Conservation (phyloP, 495 filamentous ascomycete genomes). For the Cercophora sp. region DNA sequence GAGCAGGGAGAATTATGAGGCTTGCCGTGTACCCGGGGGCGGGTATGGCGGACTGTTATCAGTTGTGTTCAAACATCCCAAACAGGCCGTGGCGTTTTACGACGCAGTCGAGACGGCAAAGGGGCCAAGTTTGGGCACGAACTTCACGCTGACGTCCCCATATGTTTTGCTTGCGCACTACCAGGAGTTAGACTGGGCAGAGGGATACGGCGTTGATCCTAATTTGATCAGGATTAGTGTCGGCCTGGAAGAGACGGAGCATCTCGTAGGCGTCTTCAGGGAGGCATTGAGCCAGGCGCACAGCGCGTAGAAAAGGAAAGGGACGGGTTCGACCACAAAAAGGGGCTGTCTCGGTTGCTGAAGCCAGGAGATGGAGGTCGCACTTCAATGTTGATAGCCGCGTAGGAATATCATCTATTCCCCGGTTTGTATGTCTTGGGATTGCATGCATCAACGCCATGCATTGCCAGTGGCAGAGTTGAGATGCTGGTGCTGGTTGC, state of each 20-base stretch:
- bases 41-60: slow-evolving; percentile 91
- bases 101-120: slow-evolving; percentile 84
- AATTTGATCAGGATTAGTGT: slow-evolving; percentile 84
- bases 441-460: too few species aligned
- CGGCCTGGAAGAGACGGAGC: slow-evolving; percentile 73
- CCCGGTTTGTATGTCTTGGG: too few species aligned
- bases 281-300: slow-evolving; percentile 45
- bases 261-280: slow-evolving; percentile 51
- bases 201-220: slow-evolving; percentile 69
- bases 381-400: too few species aligned
- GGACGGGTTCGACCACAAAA: not conserved
- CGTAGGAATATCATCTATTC: too few species aligned
- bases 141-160: slow-evolving; percentile 87
- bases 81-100: slow-evolving; percentile 75
- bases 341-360: not conserved
- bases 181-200: slow-evolving; percentile 84
- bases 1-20: slow-evolving; percentile 70
- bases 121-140: slow-evolving; percentile 92
- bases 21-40: slow-evolving; percentile 65
- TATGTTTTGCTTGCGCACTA: slow-evolving; percentile 93
- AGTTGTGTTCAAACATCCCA: slow-evolving; percentile 66
- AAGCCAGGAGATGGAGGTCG: too few species aligned
- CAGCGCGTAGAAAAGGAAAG: not conserved
- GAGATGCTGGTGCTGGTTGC: too few species aligned
- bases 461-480: too few species aligned